Conservation (phyloP, 2,329 filamentous ascomycete species). For the Nectriaceae sp. region DNA sequence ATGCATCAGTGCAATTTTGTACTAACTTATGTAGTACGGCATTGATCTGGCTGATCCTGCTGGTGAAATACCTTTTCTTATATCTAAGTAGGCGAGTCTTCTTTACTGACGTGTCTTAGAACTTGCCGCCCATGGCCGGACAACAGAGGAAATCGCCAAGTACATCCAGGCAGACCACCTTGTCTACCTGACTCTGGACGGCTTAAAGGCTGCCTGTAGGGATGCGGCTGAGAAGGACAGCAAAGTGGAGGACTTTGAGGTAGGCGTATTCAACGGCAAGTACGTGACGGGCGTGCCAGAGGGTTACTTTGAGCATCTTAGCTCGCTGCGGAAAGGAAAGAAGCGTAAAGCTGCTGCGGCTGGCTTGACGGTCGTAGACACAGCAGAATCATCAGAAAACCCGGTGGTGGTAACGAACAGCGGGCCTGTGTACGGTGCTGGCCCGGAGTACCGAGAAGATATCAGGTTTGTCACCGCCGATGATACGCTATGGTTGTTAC, state of each 20-base stretch:
- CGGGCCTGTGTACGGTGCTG: constrained; percentile 6
- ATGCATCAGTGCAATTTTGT: background rate
- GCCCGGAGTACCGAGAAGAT: constrained; percentile 6
- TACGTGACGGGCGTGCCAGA: constrained; percentile 78
- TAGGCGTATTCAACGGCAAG: constrained; percentile 85
- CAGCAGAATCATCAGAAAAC: constrained; percentile 27
- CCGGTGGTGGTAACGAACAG: constrained; percentile 5
- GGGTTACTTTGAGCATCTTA: constrained; percentile 78
- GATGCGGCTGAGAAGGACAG: constrained; percentile 62
- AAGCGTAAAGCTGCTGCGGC: constrained; percentile 4
- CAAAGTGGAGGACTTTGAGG: constrained; percentile 68
- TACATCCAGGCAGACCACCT: constrained; percentile 34
- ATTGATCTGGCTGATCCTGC: constrained; percentile 40
- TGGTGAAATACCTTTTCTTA: constrained; percentile 12
- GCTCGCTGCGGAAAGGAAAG: constrained; percentile 64
- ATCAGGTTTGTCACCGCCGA: constrained; percentile 8
- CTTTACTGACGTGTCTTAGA: constrained; percentile 19
- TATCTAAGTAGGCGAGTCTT: background rate
- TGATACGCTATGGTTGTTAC: background rate
- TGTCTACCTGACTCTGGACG: constrained; percentile 50
- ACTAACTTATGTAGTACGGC: constrained; percentile 30
- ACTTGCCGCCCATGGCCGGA: constrained; percentile 38
- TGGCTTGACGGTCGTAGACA: background rate
- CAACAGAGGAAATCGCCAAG: constrained; percentile 41
- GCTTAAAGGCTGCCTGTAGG: constrained; percentile 75